Base-by-base conservation (phyloP, 2,329 filamentous ascomycete species). In the Stachybotrys elegans region DNA sequence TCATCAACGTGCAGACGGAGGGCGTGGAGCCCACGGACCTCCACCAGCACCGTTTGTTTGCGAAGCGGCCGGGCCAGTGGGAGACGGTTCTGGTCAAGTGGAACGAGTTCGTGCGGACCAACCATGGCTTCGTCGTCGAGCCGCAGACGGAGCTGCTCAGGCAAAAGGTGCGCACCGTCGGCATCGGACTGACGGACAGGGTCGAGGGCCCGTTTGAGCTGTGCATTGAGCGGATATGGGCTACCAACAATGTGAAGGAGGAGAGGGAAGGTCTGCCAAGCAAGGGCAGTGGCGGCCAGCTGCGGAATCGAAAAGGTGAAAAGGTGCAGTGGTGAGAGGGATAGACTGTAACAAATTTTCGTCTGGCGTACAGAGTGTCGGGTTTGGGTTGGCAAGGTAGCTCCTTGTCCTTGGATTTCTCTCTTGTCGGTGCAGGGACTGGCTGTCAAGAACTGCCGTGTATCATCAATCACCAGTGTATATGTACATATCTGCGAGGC, bases 1-100 rank as follows among this genome's bases (percentile, higher is more conserved):
- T 95, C 46, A 81, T 98, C 57, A 98, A 98, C 65, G 72, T 98
- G 14, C 93, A 97, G 71, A 95, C 91, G 4, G 92, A 98, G 60
- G 88, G 87, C 2, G 84, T 98, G 44, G 88, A 95, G 39, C 87
- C 89, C 11, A 92, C 90, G n/a, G 93, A 98, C 63, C 75, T 98
- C 50, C 93, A 97, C 65, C 93, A 98, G 63, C 93, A 98, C 65
- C 76, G 93, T 40, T 68, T 98, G 5, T 95, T 89, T 54, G 77
- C 85, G 8, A 84, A 83, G 57, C 79, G 80, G 8, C 83, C 87
- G 0, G 90, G 90, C 1, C 78, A 91, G 57, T 98, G 93, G 93
- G 92, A 98, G 73, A 96, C 93, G 2, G 79, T 96, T n/a, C 66
- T 94, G 38, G 85, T 98, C 51, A 86, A 86, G 49, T 93, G 91